Evolutionary conservation across 768 basidiomycete species (phyloP).

Genomic region (Mycena haematopus): DNA sequence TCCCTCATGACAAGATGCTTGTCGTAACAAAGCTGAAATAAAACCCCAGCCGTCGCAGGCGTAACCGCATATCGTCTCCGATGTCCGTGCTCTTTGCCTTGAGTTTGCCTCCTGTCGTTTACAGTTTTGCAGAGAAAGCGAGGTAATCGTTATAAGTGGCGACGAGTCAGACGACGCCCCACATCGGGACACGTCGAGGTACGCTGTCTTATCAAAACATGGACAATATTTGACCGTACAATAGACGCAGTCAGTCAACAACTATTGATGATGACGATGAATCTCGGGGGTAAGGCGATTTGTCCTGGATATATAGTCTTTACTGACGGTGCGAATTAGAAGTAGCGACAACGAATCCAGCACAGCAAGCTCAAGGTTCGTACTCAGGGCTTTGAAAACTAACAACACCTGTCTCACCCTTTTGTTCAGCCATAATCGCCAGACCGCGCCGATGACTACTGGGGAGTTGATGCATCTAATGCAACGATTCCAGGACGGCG

Average conservation of each 20-base stretch:
- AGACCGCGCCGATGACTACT: background rate
- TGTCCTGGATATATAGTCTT: background rate
- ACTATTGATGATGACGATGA: background rate
- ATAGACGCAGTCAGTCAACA: background rate
- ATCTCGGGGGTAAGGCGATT: background rate
- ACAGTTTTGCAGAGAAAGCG: background rate
- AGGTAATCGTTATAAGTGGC: slow-evolving; percentile 17
- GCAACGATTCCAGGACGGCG: slow-evolving; percentile 1
- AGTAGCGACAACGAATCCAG: slow-evolving; percentile 4
- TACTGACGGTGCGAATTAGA: background rate
- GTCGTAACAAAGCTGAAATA: background rate
- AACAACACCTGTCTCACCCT: no score
- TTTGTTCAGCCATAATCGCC: background rate
- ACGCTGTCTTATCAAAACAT: background rate
- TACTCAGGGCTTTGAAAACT: background rate
- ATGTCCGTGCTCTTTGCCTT: background rate
- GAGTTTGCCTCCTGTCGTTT: background rate
- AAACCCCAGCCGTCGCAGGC: background rate
- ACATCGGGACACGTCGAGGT: background rate
- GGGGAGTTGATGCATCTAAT: slow-evolving; percentile 1
- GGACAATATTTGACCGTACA: background rate
- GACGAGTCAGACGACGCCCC: slow-evolving; percentile 7
- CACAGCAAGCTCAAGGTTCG: background rate
- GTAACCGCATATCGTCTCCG: slow-evolving; percentile 5
- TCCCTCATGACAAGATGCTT: background rate